Percentiles rank a stretch among this genome's conserved stretches.
These are phyloP conservation scores for Termitomyces sp. DNA, from an alignment of 768 basidiomycete species.

Conservation along the genomic window DNA sequence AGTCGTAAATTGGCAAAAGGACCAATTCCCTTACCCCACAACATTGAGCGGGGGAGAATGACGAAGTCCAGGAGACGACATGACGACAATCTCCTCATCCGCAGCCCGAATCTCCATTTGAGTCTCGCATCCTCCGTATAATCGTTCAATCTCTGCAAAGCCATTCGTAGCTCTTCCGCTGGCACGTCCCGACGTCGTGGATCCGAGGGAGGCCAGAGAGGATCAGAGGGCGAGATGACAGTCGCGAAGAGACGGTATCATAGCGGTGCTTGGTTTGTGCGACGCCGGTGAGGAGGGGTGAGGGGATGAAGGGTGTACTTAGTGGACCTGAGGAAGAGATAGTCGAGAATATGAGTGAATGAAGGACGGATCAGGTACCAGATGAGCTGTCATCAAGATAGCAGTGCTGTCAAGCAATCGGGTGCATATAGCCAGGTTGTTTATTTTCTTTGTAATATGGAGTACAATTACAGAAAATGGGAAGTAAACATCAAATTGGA, in stretches of 20 bases:
- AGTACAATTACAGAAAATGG: no score
- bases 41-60: constrained; percentile 38
- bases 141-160: constrained; percentile 61
- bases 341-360: background rate
- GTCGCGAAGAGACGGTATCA: constrained; percentile 18
- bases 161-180: constrained; percentile 37
- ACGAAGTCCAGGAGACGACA: constrained; percentile 58
- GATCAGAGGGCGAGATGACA: constrained; percentile 64
- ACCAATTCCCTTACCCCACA: constrained; percentile 26
- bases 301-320: constrained; percentile 3
- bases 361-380: no score
- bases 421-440: no score
- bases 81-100: constrained; percentile 67
- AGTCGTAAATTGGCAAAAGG: constrained; percentile 43
- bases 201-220: constrained; percentile 30
- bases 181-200: constrained; percentile 15
- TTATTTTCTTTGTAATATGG: no score
- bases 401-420: no score
- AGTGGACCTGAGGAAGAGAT: background rate
- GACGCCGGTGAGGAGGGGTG: constrained; percentile 39
- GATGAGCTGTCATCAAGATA: background rate
- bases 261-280: constrained; percentile 27
- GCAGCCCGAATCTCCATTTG: constrained; percentile 76
- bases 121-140: constrained; percentile 77
- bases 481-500: no score